Evolutionary conservation across 108 stramenopile species (phyloP), one percentile per base, ranked within the genome.

Genomic region (Cyclostephanos invisitatus): DNA sequence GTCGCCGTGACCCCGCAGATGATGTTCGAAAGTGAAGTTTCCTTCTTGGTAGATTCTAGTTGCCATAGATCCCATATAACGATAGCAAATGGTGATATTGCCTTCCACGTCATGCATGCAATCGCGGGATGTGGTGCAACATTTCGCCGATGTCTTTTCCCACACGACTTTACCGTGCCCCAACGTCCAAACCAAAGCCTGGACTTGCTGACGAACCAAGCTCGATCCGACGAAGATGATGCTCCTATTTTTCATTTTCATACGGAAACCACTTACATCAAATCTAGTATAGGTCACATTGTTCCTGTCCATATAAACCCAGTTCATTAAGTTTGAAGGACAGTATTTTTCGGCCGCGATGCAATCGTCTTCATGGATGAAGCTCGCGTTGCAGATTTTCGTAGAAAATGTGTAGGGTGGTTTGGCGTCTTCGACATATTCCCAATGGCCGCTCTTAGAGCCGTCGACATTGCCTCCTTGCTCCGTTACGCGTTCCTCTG

Each of bases 181-280:
- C 53, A 71, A 46, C 10, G 70, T 62, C 70, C 70, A 71, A 18
- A 62, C 50, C 32, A 71, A 62, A 1, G 70, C 61, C 37, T 37
- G 36, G 3, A 71, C 61, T 53, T 71, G 70, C 17, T 71, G 70
- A 36, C 70, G 70, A 18, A 38, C 18, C 35, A 61, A 59, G 60
- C 70, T 71, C 29, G 60, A 60, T 8, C 70, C 60, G 10, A 71
- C 59, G 50, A 71, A 71, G 0, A 62, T 12, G 22, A 71, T 61
- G 20, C 70, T 27, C 21, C 20, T 71, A 40, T 71, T 71, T 35
- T n/a, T 28, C 70, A 71, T 62, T 18, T 37, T 36, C 37, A 7
- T 53, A 4, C 70, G 32, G 37, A 71, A 71, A 3, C 70, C 48
- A 71, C 38, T 37, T 0, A 53, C 70, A 54, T 62, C 36, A 40